phyloP scores from a whole-genome alignment of 805 yeast genomes.

The Starmerella floricola region DNA sequence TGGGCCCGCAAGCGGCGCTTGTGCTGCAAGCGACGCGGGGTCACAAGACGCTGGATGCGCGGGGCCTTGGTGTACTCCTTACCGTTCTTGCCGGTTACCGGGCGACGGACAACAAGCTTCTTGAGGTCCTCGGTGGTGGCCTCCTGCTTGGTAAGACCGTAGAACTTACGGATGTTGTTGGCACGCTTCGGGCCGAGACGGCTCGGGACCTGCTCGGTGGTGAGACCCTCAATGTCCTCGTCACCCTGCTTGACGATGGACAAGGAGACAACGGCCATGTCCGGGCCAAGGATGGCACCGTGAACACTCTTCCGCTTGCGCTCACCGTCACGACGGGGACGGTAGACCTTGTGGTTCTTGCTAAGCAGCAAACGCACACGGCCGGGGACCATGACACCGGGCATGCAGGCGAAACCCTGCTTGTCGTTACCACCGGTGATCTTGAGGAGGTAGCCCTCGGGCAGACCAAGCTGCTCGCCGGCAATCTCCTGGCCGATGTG shows the following conservation, averaged over 20 bases:
- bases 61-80: slow-evolving; percentile 99
- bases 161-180: slow-evolving; percentile 99
- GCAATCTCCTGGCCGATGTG: slow-evolving; percentile 99
- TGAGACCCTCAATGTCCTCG: slow-evolving; percentile 85
- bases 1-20: slow-evolving; percentile 91
- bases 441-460: slow-evolving; percentile 97
- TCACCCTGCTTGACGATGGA: slow-evolving; percentile 97
- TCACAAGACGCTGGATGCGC: slow-evolving; percentile 97
- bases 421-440: slow-evolving; percentile 99
- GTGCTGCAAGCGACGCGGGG: slow-evolving; percentile 98
- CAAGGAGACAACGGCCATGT: slow-evolving; percentile 89
- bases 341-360: slow-evolving; percentile 95
- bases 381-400: slow-evolving; percentile 99
- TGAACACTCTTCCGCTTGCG: slow-evolving; percentile 99
- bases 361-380: slow-evolving; percentile 93
- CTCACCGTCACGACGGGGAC: slow-evolving; percentile 99
- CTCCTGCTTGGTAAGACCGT: slow-evolving; percentile 90
- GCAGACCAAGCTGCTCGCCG: slow-evolving; percentile 96
- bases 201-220: slow-evolving; percentile 91
- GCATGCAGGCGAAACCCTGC: slow-evolving; percentile 99
- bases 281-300: slow-evolving; percentile 97
- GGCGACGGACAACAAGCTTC: slow-evolving; percentile 94
- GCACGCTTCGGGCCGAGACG: slow-evolving; percentile 99
- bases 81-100: slow-evolving; percentile 86
- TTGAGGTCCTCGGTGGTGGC: slow-evolving; percentile 45